Evolutionary conservation across 2,329 filamentous ascomycete genomes (phyloP).

Genomic region (Colletotrichum noveboracense): DNA sequence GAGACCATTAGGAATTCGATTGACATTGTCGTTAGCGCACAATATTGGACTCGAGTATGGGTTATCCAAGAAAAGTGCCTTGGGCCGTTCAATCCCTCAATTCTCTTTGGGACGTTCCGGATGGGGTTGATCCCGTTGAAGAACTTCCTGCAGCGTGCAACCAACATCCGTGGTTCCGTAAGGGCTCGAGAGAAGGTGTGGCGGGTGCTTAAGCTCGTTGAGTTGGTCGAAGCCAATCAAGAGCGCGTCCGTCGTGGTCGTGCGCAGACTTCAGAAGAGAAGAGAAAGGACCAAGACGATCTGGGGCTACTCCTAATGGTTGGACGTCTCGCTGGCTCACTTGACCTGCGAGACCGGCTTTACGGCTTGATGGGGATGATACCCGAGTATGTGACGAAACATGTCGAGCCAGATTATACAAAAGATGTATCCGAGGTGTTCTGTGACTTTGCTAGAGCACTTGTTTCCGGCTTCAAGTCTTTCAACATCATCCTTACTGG

Average conservation of each 20-base stretch:
- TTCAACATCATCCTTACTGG: constrained; percentile 8
- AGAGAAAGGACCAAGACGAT: constrained; percentile 3
- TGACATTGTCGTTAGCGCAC: neutral
- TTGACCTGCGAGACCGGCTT: constrained; percentile 1
- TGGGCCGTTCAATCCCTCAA: constrained; percentile 3
- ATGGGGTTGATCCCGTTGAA: neutral
- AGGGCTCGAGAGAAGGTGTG: constrained; percentile 7
- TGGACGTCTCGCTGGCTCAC: constrained; percentile 4
- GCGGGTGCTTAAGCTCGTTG: constrained; percentile 3
- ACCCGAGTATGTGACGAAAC: constrained; percentile 1
- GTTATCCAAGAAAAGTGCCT: constrained; percentile 14
- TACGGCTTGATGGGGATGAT: constrained; percentile 11
- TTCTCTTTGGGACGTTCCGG: constrained; percentile 8
- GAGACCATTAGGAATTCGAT: neutral
- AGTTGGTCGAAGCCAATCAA: neutral
- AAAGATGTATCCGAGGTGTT: neutral
- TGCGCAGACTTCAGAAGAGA: neutral
- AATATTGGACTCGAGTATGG: constrained; percentile 9
- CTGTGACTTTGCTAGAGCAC: constrained; percentile 2
- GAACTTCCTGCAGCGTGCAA: neutral
- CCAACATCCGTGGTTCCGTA: neutral
- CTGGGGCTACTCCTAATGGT: neutral
- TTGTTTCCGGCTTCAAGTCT: neutral
- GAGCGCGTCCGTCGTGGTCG: neutral
- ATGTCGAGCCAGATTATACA: constrained; percentile 1